Conservation (phyloP, 139 green algal genomes). For the Dunaliella sp. region DNA sequence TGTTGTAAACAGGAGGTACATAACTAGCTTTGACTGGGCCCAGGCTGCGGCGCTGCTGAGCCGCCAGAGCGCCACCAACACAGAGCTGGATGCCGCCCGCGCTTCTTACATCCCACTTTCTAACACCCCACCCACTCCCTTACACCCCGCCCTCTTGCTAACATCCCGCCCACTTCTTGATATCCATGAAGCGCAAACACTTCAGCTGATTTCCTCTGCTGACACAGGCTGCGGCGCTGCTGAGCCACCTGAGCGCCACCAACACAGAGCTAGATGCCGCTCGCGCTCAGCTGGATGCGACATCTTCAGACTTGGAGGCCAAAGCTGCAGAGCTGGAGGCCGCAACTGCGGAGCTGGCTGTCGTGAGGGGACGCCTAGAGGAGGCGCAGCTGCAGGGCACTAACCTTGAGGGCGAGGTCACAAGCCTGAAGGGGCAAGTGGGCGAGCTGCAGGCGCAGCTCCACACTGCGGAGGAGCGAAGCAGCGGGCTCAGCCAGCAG, state of each 20-base stretch:
- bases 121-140: too few species aligned
- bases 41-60: neutral
- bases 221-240: neutral
- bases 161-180: too few species aligned
- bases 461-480: too few species aligned
- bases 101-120: too few species aligned
- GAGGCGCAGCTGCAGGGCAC: constrained; percentile 4
- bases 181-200: too few species aligned
- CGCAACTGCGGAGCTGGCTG: too few species aligned
- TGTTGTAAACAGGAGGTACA: too few species aligned
- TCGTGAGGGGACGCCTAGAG: neutral
- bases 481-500: too few species aligned
- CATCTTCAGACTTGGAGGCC: neutral
- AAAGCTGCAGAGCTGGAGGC: neutral
- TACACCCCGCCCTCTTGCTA: too few species aligned
- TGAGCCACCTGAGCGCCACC: neutral
- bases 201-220: too few species aligned
- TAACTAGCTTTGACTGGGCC: too few species aligned
- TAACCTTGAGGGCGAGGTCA: neutral
- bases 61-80: neutral
- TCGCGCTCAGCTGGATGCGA: neutral
- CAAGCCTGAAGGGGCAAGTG: neutral
- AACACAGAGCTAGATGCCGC: constrained; percentile 7
- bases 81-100: too few species aligned
- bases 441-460: neutral